Base-by-base conservation (phyloP, 1,284 basidiomycete genomes). In the Pseudozyma pruni region DNA sequence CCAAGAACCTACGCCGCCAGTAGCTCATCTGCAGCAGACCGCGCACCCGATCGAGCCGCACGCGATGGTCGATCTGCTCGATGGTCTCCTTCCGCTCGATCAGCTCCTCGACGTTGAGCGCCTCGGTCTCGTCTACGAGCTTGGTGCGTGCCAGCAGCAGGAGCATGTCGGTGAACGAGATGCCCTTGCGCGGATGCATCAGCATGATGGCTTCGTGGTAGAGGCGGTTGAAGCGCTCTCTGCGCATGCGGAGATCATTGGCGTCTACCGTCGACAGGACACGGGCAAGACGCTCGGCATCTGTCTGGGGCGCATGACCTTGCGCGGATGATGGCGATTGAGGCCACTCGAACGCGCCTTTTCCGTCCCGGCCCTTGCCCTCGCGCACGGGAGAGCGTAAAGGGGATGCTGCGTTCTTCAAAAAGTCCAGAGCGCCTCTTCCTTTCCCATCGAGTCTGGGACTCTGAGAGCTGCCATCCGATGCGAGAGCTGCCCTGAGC, bases 91-190 rank as follows among this genome's bases (percentile, higher is more conserved):
- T 68, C 8, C 79, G 59, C 40, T 80, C 74, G 49, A 81, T 66
- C 11, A 81, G 68, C 53, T 82, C 81, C 17, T 76, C 71, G 22
- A 81, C 52, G 37, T 68, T 69, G 27, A 82, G 61, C 17, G 80
- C 76, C 10, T 72, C 61, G 6, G 41, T 88, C 80, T 96, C 93
- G 59, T 93, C 88, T 72, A 98, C 93, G 56, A 98, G 85, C 83
- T 92, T 95, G 84, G 97, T 90, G 80, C 96, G 94, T 0, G 93
- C 91, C 31, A 98, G 85, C 51, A 98, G 84, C 42, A 91, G 81
- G 13, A 98, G 86, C 93, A 97, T 96, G 39, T 90, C 87, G 7
- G 89, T 92, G 84, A 98, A 98, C 17, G 92, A 91, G 62, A 98
- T 91, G 9, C 94, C 76, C n/a, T 78, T 76, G 44, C 55, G 63